Evolutionary conservation across 2,329 filamentous ascomycete species (phyloP), one percentile per base, ranked within the genome.

Genomic region (Exophiala oligosperma): DNA sequence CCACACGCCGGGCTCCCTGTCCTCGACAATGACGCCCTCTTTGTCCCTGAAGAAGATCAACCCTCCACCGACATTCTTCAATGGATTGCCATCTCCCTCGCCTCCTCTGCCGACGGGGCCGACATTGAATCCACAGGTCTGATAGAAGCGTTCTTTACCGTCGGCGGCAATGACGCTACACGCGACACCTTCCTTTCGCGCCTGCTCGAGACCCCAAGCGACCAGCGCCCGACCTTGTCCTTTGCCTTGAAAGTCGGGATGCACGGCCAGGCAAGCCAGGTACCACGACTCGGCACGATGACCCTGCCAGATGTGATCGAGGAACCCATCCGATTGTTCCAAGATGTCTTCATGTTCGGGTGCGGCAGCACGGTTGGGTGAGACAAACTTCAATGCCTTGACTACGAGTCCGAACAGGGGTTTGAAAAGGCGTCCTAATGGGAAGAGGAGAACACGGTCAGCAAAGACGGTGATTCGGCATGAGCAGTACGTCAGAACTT

Each of bases 141-240:
- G 57, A 57, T 77, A 79, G 54, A 79, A 80, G 0, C 51, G 65
- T 21, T 77, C 74, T 21, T 72, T 77, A 1, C 70, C 72, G 3
- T 71, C 63, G 3, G 74, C 72, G 43, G 71, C 69, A 14, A 76
- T 67, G 0, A 79, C 73, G 75, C 24, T 76, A 71, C 55, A 62
- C 1, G 62, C 56, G 6, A 64, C 53, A 5, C 57, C 46, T 23
- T 69, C 65, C 43, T 50, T 48, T 17, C 46, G 43, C 4, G 63
- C 67, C 37, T 60, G 61, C 38, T 64, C 54, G 12, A 79, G 61
- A 0, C 78, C 78, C 76, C 75, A 78, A 24, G 66, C 54, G 9
- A 78, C 76, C 6, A 81, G 69, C 24, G 62, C 63, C 4, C 67
- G 68, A 1, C 76, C 78, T 9, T 74, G 54, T 1, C 71, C 73